Evolutionary conservation across 2,329 filamentous ascomycete genomes (phyloP).

Genomic region (Neonectria punicea): DNA sequence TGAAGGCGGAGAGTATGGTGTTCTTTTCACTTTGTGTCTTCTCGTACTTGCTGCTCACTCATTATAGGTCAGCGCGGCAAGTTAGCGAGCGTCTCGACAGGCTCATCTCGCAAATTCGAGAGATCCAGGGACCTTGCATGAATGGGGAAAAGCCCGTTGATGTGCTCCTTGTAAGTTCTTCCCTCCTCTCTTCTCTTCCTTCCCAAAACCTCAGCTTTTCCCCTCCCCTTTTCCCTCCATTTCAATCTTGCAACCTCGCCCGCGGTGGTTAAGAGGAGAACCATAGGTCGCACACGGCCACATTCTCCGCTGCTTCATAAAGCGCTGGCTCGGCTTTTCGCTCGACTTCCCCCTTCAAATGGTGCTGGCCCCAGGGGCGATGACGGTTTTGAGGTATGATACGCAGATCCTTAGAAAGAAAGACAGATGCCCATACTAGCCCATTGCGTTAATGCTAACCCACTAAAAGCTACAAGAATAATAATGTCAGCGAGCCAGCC

Average conservation of each 20-base stretch:
- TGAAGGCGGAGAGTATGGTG: conserved; percentile 62
- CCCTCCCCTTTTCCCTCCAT: not conserved
- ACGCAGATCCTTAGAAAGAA: not conserved
- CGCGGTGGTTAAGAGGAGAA: not conserved
- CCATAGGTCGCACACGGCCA: conserved; percentile 54
- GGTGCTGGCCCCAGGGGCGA: conserved; percentile 56
- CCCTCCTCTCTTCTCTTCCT: not conserved
- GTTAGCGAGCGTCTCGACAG: conserved; percentile 54
- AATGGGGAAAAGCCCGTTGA: conserved; percentile 51
- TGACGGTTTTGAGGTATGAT: conserved; percentile 48
- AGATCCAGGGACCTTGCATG: conserved; percentile 53
- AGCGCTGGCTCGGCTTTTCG: conserved; percentile 56
- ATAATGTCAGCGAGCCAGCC: conserved; percentile 52
- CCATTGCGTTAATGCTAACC: not conserved
- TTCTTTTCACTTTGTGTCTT: not conserved
- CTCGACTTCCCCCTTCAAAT: conserved; percentile 53
- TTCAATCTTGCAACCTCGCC: not conserved
- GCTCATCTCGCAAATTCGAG: conserved; percentile 53
- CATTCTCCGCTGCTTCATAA: conserved; percentile 57
- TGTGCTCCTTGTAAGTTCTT: conserved; percentile 44
- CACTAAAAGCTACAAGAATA: conserved; percentile 49
- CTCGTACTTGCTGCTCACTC: not conserved
- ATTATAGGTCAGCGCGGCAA: conserved; percentile 44
- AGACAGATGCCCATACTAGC: not conserved
- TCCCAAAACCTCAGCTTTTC: not conserved